A percentile compares a stretch with the other conserved stretches of the same genome.
These are phyloP conservation scores for Fraxinus floribunda DNA, from an alignment of 305 asterid genomes.

Conservation along the genomic window DNA sequence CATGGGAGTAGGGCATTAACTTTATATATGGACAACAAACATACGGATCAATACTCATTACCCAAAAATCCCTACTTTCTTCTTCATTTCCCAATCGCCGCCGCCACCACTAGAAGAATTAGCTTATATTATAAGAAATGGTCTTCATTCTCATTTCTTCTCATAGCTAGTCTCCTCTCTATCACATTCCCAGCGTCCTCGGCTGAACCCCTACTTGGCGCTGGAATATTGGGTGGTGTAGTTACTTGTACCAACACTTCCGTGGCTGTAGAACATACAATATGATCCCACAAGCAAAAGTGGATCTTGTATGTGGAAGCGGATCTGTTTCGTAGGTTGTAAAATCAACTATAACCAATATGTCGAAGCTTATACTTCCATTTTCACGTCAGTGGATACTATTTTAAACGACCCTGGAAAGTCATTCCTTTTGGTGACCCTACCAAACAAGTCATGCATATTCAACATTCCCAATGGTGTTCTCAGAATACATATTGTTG, in stretches of 20 bases:
- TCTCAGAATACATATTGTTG: slow-evolving; percentile 17
- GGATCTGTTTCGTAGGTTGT: not conserved
- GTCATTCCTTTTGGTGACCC: not conserved
- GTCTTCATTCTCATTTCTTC: not conserved
- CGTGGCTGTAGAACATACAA: not conserved
- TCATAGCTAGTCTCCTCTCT: not conserved
- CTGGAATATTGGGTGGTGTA: slow-evolving; percentile 3
- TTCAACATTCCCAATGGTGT: slow-evolving; percentile 3
- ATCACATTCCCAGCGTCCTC: slow-evolving; percentile 2
- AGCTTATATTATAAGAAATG: not conserved
- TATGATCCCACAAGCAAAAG: slow-evolving; percentile 21
- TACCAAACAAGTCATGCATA: not conserved
- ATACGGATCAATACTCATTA: not conserved
- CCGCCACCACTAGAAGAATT: too few relatives aligned
- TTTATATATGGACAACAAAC: not conserved
- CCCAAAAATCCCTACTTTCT: not conserved
- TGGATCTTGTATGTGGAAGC: slow-evolving; percentile 11
- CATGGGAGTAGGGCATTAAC: not conserved
- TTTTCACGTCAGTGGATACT: not conserved
- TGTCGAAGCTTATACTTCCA: not conserved
- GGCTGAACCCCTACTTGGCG: not conserved
- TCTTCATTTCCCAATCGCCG: not conserved
- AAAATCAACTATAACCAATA: not conserved
- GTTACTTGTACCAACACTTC: slow-evolving; percentile 10
- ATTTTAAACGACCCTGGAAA: not conserved